Conservation (phyloP, 2,329 filamentous ascomycete genomes). For the Drechslera avenae region DNA sequence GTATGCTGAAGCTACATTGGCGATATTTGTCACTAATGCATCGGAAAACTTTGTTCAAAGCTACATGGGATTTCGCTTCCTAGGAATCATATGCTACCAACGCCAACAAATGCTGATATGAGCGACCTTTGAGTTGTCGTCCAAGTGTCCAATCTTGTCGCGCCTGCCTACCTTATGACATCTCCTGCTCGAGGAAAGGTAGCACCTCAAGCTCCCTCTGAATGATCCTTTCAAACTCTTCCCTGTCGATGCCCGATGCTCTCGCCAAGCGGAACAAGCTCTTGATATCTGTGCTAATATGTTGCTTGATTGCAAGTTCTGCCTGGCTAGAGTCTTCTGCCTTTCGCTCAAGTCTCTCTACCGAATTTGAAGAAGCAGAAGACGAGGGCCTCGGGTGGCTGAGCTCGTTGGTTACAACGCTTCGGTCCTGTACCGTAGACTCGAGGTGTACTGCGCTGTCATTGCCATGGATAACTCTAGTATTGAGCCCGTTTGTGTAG, state of each 20-base stretch:
- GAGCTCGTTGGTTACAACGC: conserved; percentile 33
- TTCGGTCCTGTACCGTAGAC: conserved; percentile 25
- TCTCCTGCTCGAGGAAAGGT: conserved; percentile 68
- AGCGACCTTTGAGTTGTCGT: background rate
- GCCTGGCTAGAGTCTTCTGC: conserved; percentile 65
- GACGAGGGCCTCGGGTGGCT: conserved; percentile 46
- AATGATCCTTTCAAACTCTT: conserved; percentile 76
- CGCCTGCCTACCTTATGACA: conserved; percentile 4
- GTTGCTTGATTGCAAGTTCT: conserved; percentile 77
- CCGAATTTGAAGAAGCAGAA: conserved; percentile 54
- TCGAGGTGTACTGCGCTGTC: conserved; percentile 32
- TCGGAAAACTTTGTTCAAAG: background rate
- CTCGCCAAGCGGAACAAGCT: conserved; percentile 74
- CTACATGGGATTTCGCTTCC: background rate
- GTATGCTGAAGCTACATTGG: too few relatives aligned
- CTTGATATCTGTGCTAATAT: conserved; percentile 77
- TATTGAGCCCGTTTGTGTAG: conserved; percentile 16
- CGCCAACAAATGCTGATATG: conserved; percentile 15
- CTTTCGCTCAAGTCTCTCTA: conserved; percentile 64
- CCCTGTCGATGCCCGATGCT: conserved; percentile 72
- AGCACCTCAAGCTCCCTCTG: conserved; percentile 73
- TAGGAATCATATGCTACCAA: conserved; percentile 10
- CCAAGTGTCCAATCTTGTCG: background rate
- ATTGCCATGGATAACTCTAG: conserved; percentile 10
- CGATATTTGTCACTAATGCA: background rate